A percentile compares a stretch with the other conserved stretches of the same genome.
phyloP scores from a whole-genome alignment of 2,329 filamentous ascomycete species.

The Apiospora aurea region DNA sequence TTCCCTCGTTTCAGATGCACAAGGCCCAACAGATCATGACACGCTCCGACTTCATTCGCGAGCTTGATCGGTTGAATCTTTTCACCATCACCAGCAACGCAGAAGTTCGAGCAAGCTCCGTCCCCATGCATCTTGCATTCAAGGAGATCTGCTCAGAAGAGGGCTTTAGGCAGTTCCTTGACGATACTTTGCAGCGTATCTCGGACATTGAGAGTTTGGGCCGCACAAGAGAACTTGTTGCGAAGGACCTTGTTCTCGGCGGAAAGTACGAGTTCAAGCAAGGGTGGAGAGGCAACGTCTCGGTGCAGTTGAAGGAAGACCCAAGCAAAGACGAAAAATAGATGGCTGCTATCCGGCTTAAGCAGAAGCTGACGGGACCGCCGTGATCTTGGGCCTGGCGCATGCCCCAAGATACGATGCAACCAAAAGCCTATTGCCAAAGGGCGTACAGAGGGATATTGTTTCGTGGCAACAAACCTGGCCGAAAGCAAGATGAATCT shows the following conservation, averaged over 20 bases:
- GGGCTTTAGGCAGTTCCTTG: constrained; percentile 83
- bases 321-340: constrained; percentile 29
- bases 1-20: constrained; percentile 83
- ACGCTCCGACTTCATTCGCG: constrained; percentile 89
- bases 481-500: not conserved
- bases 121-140: constrained; percentile 96
- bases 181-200: constrained; percentile 85
- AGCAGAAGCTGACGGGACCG: not conserved
- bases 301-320: constrained; percentile 52
- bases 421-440: not conserved
- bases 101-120: constrained; percentile 88
- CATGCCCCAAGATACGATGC: not conserved
- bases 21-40: constrained; percentile 93
- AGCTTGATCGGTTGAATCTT: constrained; percentile 91
- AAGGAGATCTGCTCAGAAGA: constrained; percentile 77
- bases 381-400: not conserved
- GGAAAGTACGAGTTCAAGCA: constrained; percentile 75
- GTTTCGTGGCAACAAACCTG: not conserved
- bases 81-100: constrained; percentile 92
- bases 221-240: constrained; percentile 90
- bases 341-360: not conserved
- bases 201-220: constrained; percentile 92
- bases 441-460: not conserved
- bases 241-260: constrained; percentile 89
- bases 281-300: constrained; percentile 46